Evolutionary conservation across 2,329 filamentous ascomycete species (phyloP).

Genomic region (Penicillium olsonii): DNA sequence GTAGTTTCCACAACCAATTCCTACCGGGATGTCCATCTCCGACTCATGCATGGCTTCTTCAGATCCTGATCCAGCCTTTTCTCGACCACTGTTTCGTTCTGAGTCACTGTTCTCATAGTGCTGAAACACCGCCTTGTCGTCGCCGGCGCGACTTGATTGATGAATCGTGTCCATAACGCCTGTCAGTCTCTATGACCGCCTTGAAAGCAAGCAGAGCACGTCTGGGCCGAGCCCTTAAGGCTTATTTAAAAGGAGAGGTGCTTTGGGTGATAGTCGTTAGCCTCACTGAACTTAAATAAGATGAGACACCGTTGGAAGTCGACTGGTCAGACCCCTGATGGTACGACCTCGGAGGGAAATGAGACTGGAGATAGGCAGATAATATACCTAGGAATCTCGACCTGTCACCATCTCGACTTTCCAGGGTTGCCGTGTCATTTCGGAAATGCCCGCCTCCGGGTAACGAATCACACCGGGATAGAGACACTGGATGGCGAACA

Average conservation of each 20-base stretch:
- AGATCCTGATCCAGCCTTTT: constrained; percentile 49
- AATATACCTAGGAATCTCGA: constrained; percentile 4
- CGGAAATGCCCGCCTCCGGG: background rate
- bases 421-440: background rate
- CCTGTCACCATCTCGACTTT: background rate
- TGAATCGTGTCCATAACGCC: constrained; percentile 18
- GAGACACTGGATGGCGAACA: background rate
- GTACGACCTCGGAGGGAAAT: background rate
- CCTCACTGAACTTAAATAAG: background rate
- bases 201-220: background rate
- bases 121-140: constrained; percentile 32
- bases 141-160: constrained; percentile 17
- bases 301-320: background rate
- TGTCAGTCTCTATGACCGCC: background rate
- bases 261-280: background rate
- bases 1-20: background rate
- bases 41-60: constrained; percentile 44
- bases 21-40: constrained; percentile 49
- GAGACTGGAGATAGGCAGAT: background rate
- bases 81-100: constrained; percentile 45
- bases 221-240: background rate
- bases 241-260: background rate
- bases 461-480: constrained; percentile 2
- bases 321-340: background rate
- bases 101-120: constrained; percentile 30